These are phyloP conservation scores for Colletotrichum sp. DNA, from an alignment of 2,329 filamentous ascomycete genomes.

Conservation along the genomic window DNA sequence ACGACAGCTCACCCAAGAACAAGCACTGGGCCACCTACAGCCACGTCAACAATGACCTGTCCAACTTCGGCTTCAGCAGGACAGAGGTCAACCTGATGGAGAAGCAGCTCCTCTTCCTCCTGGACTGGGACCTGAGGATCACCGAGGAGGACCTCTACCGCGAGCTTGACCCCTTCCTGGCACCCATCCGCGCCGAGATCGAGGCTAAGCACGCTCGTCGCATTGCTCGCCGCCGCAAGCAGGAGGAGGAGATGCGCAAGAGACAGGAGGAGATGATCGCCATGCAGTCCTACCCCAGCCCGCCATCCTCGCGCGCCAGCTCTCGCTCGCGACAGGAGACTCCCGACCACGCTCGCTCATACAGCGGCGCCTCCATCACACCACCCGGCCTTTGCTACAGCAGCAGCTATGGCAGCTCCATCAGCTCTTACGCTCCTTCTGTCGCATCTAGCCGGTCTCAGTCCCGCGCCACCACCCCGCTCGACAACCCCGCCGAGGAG, in stretches of 20 bases:
- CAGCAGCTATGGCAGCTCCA: constrained; percentile 39
- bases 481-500: constrained; percentile 48
- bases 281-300: constrained; percentile 45
- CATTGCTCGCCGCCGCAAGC: constrained; percentile 53
- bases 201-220: constrained; percentile 55
- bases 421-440: constrained; percentile 55
- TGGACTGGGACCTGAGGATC: constrained; percentile 94
- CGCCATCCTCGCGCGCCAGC: constrained; percentile 49
- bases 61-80: constrained; percentile 86
- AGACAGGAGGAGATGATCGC: constrained; percentile 40
- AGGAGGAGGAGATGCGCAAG: constrained; percentile 40
- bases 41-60: constrained; percentile 68
- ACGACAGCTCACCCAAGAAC: constrained; percentile 99
- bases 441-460: constrained; percentile 48
- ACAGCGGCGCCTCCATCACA: constrained; percentile 39
- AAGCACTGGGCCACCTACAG: constrained; percentile 99
- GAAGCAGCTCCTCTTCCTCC: constrained; percentile 92
- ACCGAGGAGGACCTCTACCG: constrained; percentile 83
- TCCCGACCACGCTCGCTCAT: constrained; percentile 44
- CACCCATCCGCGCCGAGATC: constrained; percentile 74
- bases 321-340: constrained; percentile 44
- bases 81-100: constrained; percentile 99
- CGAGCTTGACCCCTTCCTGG: constrained; percentile 87
- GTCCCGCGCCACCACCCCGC: constrained; percentile 55
- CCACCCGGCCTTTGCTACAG: constrained; percentile 53